phyloP scores from a whole-genome alignment of 2,329 filamentous ascomycete genomes.

The Talaromyces sp. region DNA sequence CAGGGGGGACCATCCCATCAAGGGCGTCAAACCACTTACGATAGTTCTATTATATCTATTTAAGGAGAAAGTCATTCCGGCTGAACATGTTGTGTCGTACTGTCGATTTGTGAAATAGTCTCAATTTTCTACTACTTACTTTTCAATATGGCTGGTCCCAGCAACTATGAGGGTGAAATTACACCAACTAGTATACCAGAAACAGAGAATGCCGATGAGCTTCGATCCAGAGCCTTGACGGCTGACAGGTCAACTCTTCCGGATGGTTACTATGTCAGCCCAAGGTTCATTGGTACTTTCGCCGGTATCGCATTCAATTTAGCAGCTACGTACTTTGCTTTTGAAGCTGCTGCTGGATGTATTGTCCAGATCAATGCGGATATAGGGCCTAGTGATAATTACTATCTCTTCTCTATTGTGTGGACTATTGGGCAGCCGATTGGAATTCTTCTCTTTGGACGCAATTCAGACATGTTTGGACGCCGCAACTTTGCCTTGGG shows the following conservation, averaged over 20 bases:
- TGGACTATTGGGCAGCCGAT: constrained; percentile 3
- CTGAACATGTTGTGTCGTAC: not conserved
- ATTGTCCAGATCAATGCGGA: constrained; percentile 2
- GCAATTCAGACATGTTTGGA: constrained; percentile 7
- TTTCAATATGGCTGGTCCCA: not conserved
- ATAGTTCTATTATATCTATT: no score
- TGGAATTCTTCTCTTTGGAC: constrained; percentile 4
- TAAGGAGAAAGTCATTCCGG: no score
- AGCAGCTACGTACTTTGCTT: not conserved
- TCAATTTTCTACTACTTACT: not conserved
- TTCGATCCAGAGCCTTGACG: not conserved
- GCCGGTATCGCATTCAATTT: not conserved
- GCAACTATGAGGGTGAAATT: not conserved
- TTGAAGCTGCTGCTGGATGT: not conserved
- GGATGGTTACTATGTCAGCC: not conserved
- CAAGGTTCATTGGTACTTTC: not conserved
- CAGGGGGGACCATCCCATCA: no score
- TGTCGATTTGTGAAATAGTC: not conserved
- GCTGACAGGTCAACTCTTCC: not conserved
- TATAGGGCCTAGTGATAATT: constrained; percentile 1
- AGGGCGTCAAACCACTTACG: no score
- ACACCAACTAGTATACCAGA: not conserved
- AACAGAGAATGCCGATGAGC: not conserved
- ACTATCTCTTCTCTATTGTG: constrained; percentile 5
- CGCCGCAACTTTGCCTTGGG: constrained; percentile 2